These are phyloP conservation scores for Euphorbia peplus DNA, from an alignment of 345 rosid species.

Conservation along the genomic window DNA sequence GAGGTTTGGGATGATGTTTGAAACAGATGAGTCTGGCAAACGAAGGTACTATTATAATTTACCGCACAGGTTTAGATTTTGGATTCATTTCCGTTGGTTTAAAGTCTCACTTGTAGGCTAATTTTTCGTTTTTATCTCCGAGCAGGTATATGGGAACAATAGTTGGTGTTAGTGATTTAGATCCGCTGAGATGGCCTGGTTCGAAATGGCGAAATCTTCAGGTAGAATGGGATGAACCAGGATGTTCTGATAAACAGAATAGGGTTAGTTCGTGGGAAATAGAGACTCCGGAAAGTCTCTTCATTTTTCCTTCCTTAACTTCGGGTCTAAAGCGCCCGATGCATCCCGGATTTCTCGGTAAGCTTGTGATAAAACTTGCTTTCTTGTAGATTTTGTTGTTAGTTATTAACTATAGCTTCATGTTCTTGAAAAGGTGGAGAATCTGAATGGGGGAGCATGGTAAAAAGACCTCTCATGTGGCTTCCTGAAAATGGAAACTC, in stretches of 20 bases:
- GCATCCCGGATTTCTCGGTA: constrained; percentile 67
- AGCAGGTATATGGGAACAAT: constrained; percentile 96
- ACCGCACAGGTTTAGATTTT: neutral
- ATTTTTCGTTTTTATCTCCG: constrained; percentile 6
- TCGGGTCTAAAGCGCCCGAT: constrained; percentile 82
- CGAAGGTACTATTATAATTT: constrained; percentile 52
- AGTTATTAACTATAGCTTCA: neutral
- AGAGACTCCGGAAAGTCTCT: constrained; percentile 98
- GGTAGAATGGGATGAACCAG: constrained; percentile 99
- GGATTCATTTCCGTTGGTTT: neutral
- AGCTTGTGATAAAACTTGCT: constrained; percentile 11
- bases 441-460: constrained; percentile 78
- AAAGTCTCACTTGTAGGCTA: neutral
- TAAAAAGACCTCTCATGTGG: constrained; percentile 67
- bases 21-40: constrained; percentile 92
- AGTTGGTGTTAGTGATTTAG: constrained; percentile 73
- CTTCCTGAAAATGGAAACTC: constrained; percentile 53
- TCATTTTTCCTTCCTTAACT: constrained; percentile 90
- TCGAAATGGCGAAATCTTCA: constrained; percentile 99
- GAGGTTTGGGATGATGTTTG: constrained; percentile 99
- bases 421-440: constrained; percentile 54
- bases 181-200: constrained; percentile 95
- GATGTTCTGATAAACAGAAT: constrained; percentile 83
- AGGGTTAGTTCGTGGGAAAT: constrained; percentile 97
- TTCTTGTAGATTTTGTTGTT: neutral